Evolutionary conservation across 2,329 filamentous ascomycete genomes (phyloP).

Genomic region (Xylaria hypoxylon): DNA sequence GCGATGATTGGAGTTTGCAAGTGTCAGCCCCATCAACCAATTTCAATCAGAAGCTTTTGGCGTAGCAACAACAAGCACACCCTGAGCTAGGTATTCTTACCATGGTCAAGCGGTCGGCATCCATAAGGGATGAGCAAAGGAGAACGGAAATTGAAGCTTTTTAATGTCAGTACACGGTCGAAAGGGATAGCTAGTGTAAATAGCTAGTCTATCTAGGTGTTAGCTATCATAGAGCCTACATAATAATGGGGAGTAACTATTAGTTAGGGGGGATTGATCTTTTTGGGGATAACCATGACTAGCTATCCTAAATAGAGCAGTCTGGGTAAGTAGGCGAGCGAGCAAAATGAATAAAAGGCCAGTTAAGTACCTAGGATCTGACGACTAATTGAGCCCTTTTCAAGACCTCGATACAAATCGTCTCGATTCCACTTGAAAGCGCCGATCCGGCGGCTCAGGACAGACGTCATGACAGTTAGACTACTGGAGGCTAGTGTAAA

Average conservation of each 20-base stretch:
- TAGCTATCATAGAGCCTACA: conserved; percentile 2
- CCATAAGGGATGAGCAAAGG: conserved; percentile 30
- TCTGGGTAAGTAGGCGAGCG: too few relatives aligned
- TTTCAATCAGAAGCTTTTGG: conserved; percentile 33
- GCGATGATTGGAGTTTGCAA: conserved; percentile 43
- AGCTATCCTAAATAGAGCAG: too few relatives aligned
- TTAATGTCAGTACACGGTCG: conserved; percentile 11
- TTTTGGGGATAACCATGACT: too few relatives aligned
- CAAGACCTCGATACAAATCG: conserved; percentile 26
- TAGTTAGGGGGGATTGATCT: not conserved
- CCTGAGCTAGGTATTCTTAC: conserved; percentile 36
- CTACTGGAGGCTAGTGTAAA: too few relatives aligned
- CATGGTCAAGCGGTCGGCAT: conserved; percentile 34
- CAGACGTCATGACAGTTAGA: conserved; percentile 45
- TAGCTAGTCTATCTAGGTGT: not conserved
- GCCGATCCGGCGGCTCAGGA: conserved; percentile 41
- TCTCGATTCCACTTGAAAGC: conserved; percentile 39
- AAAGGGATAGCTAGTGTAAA: conserved; percentile 21
- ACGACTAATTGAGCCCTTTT: conserved; percentile 18
- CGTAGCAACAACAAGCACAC: conserved; percentile 29
- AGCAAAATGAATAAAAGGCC: not conserved
- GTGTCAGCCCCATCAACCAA: conserved; percentile 43
- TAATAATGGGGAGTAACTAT: not conserved
- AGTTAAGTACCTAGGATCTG: not conserved
- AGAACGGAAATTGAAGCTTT: conserved; percentile 30